Evolutionary conservation across 257 asterid genomes (phyloP).

Genomic region (Capsicum rhomboideum): DNA sequence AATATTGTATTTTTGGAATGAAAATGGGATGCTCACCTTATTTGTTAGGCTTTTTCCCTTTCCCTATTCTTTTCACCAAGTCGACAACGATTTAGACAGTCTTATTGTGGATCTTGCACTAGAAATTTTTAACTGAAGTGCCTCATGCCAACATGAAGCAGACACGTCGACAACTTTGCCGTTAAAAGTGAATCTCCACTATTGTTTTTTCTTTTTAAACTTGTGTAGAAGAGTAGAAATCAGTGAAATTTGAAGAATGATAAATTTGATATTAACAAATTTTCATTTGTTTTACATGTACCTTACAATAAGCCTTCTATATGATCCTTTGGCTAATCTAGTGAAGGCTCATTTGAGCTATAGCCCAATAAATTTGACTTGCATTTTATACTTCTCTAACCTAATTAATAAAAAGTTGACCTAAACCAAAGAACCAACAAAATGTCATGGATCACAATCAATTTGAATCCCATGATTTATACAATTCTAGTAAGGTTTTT

Average conservation of each 20-base stretch:
- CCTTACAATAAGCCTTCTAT: background rate
- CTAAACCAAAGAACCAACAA: background rate
- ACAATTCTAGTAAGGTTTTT: slow-evolving; percentile 31
- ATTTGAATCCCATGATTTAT: background rate
- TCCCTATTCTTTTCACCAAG: background rate
- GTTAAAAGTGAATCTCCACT: background rate
- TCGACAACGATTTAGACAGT: too few relatives aligned
- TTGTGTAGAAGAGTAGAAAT: background rate
- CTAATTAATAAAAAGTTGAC: background rate
- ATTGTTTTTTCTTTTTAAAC: too few relatives aligned
- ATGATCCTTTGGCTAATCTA: background rate
- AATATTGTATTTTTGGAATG: background rate
- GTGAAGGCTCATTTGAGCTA: background rate
- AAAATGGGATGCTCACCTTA: background rate
- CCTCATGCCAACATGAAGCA: background rate
- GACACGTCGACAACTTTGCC: background rate
- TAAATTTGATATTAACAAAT: background rate
- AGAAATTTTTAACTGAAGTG: too few relatives aligned
- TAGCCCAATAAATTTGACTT: background rate
- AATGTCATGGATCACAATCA: background rate
- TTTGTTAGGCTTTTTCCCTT: background rate
- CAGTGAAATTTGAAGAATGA: background rate
- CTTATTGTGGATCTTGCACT: too few relatives aligned
- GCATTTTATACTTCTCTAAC: background rate
- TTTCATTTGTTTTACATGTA: slow-evolving; percentile 3